Evolutionary conservation across 2,329 filamentous ascomycete genomes (phyloP).

Genomic region (Clonostachys byssicola): DNA sequence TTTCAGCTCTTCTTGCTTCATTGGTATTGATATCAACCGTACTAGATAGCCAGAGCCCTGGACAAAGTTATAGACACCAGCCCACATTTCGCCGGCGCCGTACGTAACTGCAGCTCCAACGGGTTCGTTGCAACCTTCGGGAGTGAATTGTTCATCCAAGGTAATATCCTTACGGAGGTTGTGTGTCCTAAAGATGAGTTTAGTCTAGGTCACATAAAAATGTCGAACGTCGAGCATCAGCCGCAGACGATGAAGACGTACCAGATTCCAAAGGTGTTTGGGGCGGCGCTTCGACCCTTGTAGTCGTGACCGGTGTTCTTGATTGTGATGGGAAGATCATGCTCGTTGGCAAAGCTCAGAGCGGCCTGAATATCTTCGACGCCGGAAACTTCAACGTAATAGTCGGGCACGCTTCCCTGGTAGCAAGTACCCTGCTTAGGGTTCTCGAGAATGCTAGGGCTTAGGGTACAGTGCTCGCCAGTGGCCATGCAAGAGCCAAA

Average conservation of each 20-base stretch:
- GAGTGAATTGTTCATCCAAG: not conserved
- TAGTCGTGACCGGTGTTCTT: slow-evolving; percentile 13
- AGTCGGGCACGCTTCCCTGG: no score
- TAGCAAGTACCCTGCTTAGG: no score
- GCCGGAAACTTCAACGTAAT: no score
- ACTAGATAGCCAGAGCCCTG: slow-evolving; percentile 1
- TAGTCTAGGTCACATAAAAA: not conserved
- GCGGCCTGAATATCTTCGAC: no score
- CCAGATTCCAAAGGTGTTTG: not conserved
- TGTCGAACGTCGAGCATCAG: not conserved
- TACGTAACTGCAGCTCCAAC: slow-evolving; percentile 1
- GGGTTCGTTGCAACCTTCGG: not conserved
- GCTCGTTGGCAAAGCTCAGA: no score
- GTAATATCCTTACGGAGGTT: not conserved
- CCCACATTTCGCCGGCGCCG: slow-evolving; percentile 3
- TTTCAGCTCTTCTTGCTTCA: not conserved
- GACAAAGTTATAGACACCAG: slow-evolving; percentile 4
- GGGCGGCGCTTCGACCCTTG: not conserved
- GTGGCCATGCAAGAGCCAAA: no score
- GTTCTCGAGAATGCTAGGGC: no score
- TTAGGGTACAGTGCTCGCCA: no score
- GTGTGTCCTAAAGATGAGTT: not conserved
- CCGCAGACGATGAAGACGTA: no score
- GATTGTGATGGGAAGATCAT: no score
- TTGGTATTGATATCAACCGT: not conserved